Percentiles rank a stretch among this genome's conserved stretches.
Evolutionary conservation across 2,329 filamentous ascomycete species (phyloP).

Genomic region (Emmonsia crescens): DNA sequence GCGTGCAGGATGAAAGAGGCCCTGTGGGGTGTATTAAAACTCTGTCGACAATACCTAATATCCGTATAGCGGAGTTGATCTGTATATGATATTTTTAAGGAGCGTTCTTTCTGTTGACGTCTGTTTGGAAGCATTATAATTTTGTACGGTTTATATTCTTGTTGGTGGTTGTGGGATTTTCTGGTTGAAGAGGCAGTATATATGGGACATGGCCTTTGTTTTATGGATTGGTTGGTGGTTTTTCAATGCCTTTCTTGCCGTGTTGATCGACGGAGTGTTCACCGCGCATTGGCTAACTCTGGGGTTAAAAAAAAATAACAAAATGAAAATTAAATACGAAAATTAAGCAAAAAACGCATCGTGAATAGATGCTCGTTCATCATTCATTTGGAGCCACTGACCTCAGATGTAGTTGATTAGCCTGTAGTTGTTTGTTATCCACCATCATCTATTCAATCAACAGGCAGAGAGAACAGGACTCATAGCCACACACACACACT

Average conservation of each 20-base stretch:
- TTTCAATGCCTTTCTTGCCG: not conserved
- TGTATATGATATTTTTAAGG: not conserved
- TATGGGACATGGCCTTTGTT: not conserved
- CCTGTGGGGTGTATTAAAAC: too few relatives aligned
- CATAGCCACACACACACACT: not conserved
- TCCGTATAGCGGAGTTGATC: not conserved
- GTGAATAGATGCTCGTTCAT: not conserved
- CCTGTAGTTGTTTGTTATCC: not conserved
- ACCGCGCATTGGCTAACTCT: not conserved
- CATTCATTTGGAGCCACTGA: not conserved
- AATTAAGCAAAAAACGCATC: not conserved
- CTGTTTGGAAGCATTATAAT: not conserved
- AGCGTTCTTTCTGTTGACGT: not conserved
- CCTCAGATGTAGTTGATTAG: not conserved
- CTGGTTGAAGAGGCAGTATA: not conserved
- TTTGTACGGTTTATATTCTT: not conserved
- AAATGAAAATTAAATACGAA: not conserved
- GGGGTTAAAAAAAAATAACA: not conserved
- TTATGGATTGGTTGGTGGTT: not conserved
- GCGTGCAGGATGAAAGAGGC: not conserved
- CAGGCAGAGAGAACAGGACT: not conserved
- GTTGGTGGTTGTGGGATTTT: not conserved
- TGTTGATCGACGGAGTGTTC: not conserved
- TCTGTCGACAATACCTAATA: not conserved
- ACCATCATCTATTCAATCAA: not conserved